Percentiles rank a stretch among this genome's conserved stretches.
phyloP scores from a whole-genome alignment of 495 filamentous ascomycete genomes.

The Neurospora tetrasperma region DNA sequence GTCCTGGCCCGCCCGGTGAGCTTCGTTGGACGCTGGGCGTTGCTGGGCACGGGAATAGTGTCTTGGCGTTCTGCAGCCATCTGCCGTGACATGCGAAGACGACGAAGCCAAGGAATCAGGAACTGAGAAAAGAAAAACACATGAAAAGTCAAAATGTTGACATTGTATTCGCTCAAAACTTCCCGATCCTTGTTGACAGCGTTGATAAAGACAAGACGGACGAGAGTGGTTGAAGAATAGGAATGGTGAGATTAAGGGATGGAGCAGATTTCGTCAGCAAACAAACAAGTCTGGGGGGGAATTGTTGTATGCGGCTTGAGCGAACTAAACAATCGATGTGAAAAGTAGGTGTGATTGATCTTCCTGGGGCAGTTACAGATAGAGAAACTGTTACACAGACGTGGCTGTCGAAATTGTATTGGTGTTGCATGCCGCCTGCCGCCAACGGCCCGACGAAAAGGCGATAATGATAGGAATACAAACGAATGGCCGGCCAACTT shows the following conservation, averaged over 20 bases:
- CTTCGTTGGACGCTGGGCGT: not conserved
- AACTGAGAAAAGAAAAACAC: not conserved
- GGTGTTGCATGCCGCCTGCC: no score
- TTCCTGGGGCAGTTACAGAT: not conserved
- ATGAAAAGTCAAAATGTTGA: not conserved
- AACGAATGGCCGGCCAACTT: not conserved
- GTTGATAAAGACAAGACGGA: not conserved
- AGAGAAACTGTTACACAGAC: not conserved
- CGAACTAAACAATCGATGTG: not conserved
- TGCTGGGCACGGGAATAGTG: not conserved
- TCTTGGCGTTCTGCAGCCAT: not conserved
- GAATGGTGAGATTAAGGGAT: not conserved
- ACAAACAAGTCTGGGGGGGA: not conserved
- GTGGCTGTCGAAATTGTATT: not conserved
- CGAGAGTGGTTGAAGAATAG: not conserved
- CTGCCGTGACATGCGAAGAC: not conserved
- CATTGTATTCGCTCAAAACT: not conserved
- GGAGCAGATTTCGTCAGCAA: not conserved
- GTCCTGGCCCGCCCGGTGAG: not conserved
- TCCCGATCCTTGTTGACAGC: not conserved
- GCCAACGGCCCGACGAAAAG: no score
- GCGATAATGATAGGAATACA: not conserved
- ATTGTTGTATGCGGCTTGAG: not conserved
- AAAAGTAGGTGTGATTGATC: not conserved
- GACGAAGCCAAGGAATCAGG: not conserved